Conservation (phyloP, 2,329 filamentous ascomycete species). For the Blastomyces emzantsi region DNA sequence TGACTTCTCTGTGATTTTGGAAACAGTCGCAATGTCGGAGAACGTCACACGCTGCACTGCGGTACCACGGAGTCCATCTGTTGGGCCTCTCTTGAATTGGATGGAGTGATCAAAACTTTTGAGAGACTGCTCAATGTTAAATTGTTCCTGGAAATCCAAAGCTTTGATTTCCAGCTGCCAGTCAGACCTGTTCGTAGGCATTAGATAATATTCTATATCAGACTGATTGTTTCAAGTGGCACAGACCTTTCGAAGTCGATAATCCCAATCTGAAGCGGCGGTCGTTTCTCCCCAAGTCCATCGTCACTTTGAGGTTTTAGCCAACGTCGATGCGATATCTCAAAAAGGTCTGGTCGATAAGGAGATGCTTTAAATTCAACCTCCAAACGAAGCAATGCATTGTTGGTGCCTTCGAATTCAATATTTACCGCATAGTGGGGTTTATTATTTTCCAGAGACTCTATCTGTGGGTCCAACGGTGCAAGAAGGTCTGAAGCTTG, state of each 20-base stretch:
- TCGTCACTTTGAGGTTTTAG: conserved; percentile 23
- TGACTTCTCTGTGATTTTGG: conserved; percentile 32
- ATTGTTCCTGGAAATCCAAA: conserved; percentile 28
- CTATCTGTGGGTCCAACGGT: conserved; percentile 18
- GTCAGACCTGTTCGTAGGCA: conserved; percentile 25
- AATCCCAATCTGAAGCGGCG: conserved; percentile 29
- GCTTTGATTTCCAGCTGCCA: conserved; percentile 36
- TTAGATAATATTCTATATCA: conserved; percentile 8
- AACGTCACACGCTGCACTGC: conserved; percentile 27
- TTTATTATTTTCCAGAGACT: conserved; percentile 21
- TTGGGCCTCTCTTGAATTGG: conserved; percentile 19
- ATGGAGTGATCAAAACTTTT: conserved; percentile 26
- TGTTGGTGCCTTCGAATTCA: conserved; percentile 28
- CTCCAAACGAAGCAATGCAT: conserved; percentile 31
- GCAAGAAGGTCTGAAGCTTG: conserved; percentile 24
- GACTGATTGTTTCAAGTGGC: background rate
- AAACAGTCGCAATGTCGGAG: conserved; percentile 21
- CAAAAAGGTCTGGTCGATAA: conserved; percentile 25
- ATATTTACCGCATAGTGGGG: conserved; percentile 34
- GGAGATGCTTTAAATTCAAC: conserved; percentile 26
- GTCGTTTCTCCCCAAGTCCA: conserved; percentile 18
- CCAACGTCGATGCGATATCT: conserved; percentile 30
- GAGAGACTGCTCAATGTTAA: conserved; percentile 22
- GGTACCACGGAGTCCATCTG: conserved; percentile 20
- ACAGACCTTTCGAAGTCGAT: conserved; percentile 31